phyloP scores from a whole-genome alignment of 1,284 basidiomycete genomes.

The Cutaneotrichosporon spelunceum region DNA sequence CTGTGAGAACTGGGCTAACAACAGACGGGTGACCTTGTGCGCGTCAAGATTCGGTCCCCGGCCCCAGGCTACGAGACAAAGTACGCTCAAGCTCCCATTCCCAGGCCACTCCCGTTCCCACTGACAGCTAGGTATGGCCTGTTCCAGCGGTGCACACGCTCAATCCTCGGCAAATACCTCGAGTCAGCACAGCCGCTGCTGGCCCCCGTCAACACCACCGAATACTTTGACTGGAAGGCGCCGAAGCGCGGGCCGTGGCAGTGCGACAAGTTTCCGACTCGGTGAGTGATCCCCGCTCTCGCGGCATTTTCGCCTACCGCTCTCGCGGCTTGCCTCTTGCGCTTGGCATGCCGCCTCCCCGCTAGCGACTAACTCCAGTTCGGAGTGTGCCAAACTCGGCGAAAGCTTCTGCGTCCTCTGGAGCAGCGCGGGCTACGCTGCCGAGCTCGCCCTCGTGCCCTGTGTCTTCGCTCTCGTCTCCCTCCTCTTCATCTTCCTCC shows the following conservation, averaged over 20 bases:
- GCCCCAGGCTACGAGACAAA: constrained; percentile 49
- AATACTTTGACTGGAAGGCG: not conserved
- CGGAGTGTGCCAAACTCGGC: constrained; percentile 49
- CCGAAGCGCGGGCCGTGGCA: constrained; percentile 18
- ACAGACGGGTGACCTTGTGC: constrained; percentile 44
- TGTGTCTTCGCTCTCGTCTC: constrained; percentile 46
- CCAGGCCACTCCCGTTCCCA: not conserved
- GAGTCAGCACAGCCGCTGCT: constrained; percentile 33
- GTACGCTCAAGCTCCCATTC: constrained; percentile 24
- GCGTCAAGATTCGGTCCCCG: constrained; percentile 35
- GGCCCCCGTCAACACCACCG: not conserved
- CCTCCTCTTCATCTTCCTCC: constrained; percentile 50
- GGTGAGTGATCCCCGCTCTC: constrained; percentile 32
- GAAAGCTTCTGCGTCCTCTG: constrained; percentile 49
- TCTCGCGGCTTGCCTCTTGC: not conserved
- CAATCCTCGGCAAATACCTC: constrained; percentile 31
- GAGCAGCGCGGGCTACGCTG: constrained; percentile 47
- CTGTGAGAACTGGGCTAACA: constrained; percentile 5
- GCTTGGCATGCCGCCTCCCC: not conserved
- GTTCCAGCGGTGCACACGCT: constrained; percentile 46
- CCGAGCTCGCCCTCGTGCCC: constrained; percentile 49
- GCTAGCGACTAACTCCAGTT: constrained; percentile 26
- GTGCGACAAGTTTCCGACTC: constrained; percentile 47
- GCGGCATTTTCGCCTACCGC: not conserved
- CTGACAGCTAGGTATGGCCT: constrained; percentile 46